Percentiles rank a stretch among this genome's conserved stretches.
phyloP scores from a whole-genome alignment of 345 rosid genomes.

The Moringa oleifera region DNA sequence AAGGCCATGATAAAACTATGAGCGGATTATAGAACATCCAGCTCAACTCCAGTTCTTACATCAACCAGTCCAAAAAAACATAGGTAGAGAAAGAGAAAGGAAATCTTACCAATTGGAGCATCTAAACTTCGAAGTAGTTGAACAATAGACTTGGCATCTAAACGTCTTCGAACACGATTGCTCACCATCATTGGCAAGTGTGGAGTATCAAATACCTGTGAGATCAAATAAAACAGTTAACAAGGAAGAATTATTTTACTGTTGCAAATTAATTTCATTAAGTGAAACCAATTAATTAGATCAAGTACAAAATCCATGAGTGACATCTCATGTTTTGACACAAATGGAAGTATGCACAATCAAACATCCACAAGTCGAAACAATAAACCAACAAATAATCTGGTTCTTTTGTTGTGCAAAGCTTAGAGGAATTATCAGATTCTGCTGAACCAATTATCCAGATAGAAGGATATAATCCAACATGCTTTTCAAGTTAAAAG shows the following conservation, averaged over 20 bases:
- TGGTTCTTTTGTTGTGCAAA: no score
- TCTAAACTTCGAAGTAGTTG: slow-evolving; percentile 60
- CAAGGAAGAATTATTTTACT: not conserved
- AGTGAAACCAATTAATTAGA: no score
- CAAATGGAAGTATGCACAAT: not conserved
- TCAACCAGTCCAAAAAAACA: not conserved
- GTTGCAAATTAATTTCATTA: not conserved
- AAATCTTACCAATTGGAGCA: slow-evolving; percentile 56
- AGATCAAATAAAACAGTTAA: slow-evolving; percentile 1
- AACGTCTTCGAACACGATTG: slow-evolving; percentile 61
- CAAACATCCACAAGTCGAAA: not conserved
- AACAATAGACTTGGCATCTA: slow-evolving; percentile 75
- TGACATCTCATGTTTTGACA: not conserved
- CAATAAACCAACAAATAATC: not conserved
- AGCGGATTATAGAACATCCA: not conserved
- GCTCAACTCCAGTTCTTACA: no score
- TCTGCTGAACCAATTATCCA: not conserved
- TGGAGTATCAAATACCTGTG: slow-evolving; percentile 86
- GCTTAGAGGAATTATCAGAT: no score
- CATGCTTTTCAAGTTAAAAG: no score
- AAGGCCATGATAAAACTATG: not conserved
- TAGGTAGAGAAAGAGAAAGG: not conserved
- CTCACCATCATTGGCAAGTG: slow-evolving; percentile 59
- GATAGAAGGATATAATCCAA: no score
- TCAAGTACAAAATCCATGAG: not conserved